Conservation (phyloP, 2,329 filamentous ascomycete genomes). For the Diaporthe sp. region DNA sequence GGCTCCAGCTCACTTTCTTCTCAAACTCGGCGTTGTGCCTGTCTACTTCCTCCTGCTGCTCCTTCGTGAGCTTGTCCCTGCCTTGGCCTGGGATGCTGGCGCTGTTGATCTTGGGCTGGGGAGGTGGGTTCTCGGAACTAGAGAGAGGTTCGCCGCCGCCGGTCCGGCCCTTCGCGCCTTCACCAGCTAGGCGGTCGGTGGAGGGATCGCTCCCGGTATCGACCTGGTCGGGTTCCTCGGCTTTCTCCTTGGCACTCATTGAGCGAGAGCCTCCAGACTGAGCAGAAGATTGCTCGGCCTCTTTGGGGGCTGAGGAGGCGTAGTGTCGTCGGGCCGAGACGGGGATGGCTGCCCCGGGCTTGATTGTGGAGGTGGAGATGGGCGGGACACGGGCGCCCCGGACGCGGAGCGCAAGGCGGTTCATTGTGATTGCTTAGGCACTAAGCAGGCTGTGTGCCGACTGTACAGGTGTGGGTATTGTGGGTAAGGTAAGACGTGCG, state of each 20-base stretch:
- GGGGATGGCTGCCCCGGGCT: constrained; percentile 4
- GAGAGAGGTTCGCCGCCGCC: constrained; percentile 55
- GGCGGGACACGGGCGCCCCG: constrained; percentile 28
- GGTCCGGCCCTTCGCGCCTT: constrained; percentile 52
- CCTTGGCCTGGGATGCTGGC: constrained; percentile 56
- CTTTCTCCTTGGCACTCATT: constrained; percentile 49
- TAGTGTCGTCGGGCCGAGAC: constrained; percentile 21
- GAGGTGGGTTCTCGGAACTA: constrained; percentile 51
- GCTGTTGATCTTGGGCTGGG: constrained; percentile 67
- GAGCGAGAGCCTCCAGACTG: constrained; percentile 54
- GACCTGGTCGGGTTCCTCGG: constrained; percentile 31
- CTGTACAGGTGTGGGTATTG: neutral
- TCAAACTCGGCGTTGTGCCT: constrained; percentile 72
- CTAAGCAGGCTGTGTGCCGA: neutral
- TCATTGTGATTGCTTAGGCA: constrained; percentile 35
- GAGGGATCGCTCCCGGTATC: constrained; percentile 48
- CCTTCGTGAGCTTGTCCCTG: constrained; percentile 56
- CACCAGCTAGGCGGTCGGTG: constrained; percentile 40
- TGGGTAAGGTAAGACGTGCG: constrained; percentile 33
- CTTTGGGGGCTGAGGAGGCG: constrained; percentile 44
- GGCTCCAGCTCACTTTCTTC: constrained; percentile 48
- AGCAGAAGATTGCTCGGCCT: constrained; percentile 46
- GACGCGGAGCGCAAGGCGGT: constrained; percentile 36
- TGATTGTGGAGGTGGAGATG: constrained; percentile 1
- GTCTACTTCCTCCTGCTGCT: constrained; percentile 69